Percentiles rank a stretch among this genome's conserved stretches.
Conservation (phyloP, 2,329 filamentous ascomycete genomes). For the Ceratocystis harringtonii region DNA sequence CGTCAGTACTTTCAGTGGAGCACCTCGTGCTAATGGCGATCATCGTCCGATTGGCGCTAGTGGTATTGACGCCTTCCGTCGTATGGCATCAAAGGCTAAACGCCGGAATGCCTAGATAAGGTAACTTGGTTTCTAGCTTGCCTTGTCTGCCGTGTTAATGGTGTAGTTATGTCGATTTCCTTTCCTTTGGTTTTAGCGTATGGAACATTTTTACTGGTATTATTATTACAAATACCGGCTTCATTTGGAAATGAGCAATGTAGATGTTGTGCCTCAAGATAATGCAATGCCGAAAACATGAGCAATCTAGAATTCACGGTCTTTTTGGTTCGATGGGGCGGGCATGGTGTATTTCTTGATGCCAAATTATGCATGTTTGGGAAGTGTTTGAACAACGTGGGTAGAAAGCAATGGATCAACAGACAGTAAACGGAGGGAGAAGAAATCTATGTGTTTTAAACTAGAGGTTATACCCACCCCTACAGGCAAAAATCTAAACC, state of each 20-base stretch:
- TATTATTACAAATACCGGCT: background rate
- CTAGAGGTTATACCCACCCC: background rate
- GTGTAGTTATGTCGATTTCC: background rate
- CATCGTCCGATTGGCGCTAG: conserved; percentile 47
- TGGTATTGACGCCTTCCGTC: conserved; percentile 49
- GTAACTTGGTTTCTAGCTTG: background rate
- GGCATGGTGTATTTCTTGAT: too few species aligned
- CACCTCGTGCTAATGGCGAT: conserved; percentile 25
- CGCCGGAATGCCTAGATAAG: conserved; percentile 26
- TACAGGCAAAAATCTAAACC: background rate
- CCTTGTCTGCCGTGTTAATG: background rate
- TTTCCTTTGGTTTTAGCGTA: background rate
- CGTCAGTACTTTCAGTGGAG: conserved; percentile 45
- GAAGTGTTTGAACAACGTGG: background rate
- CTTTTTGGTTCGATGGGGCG: too few species aligned
- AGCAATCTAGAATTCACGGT: too few species aligned
- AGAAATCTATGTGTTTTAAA: conserved; percentile 5
- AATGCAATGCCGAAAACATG: too few species aligned
- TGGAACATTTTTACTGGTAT: background rate
- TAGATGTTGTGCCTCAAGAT: background rate
- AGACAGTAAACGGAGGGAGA: background rate
- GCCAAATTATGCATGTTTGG: too few species aligned
- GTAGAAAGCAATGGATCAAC: background rate
- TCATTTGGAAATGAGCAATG: background rate
- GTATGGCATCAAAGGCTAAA: conserved; percentile 49